Base-by-base conservation (phyloP, 768 basidiomycete genomes). In the Tulasnella sp. region DNA sequence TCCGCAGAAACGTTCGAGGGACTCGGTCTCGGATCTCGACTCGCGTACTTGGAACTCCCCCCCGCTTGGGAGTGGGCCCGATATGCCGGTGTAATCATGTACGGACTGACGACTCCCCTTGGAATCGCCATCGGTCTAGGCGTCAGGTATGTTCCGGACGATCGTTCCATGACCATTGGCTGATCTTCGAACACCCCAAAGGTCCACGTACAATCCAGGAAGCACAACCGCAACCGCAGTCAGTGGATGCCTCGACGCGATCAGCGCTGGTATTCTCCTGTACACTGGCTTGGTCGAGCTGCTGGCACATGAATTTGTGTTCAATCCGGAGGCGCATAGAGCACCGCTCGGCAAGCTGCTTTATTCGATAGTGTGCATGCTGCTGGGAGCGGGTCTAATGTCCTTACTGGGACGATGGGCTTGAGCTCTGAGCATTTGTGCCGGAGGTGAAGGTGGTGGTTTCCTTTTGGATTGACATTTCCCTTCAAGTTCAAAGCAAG, bases 251-350 rank as follows among this genome's bases (percentile, higher is more conserved):
- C 82, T 98, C 76, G 96, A 98, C 77, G 85, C 94, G 1, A 80
- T 92, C 39, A 94, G 92, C 69, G 84, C 93, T 0, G 96, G 96
- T 2, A 94, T 98, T 77, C 80, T 98, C 62, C 80, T 96, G 16
- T 95, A 92, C 78, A 94, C 93, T 0, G 92, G 91, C 29, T 82
- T 93, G 29, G 93, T 94, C 39, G 92, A 95, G 89, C 85, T 97
- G 0, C 84, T 98, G 62, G 96, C 94, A 1, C 95, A 97, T 78
- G 96, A 98, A 77, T 97, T 98, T 81, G 78, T 98, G 44, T 94
- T 96, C 81, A 94, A 88, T 82, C 87, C 88, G 73, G 86, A 92
- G 72, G 92, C 95, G 89, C 87, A 89, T 79, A 83, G 86, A n/a
- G 86, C 85, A 4, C 87, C 88, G 5, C 87, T 86, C 69, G 77